These are phyloP conservation scores for Penicillium goetzii DNA, from an alignment of 495 filamentous ascomycete species.

Conservation along the genomic window DNA sequence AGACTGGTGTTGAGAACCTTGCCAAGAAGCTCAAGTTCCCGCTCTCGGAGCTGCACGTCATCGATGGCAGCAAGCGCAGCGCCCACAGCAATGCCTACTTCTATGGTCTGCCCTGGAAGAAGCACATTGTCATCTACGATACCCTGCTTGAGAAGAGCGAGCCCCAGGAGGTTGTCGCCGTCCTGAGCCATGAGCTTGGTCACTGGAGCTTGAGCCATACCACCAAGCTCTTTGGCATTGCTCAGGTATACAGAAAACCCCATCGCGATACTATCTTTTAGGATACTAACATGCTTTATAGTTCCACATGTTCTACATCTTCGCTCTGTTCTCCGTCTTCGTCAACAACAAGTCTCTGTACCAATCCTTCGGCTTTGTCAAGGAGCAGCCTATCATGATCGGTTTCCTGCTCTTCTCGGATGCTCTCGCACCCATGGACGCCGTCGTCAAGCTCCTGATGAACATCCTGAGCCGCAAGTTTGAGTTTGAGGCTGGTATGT, in stretches of 20 bases:
- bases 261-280: constrained; percentile 10
- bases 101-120: constrained; percentile 98
- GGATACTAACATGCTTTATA: constrained; percentile 48
- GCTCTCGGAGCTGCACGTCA: constrained; percentile 86
- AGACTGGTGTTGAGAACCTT: constrained; percentile 83
- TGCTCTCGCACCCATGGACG: constrained; percentile 87
- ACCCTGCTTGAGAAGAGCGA: constrained; percentile 95
- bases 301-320: constrained; percentile 94
- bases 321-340: constrained; percentile 94
- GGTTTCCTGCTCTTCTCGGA: constrained; percentile 97
- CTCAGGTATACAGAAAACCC: constrained; percentile 63
- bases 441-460: constrained; percentile 89
- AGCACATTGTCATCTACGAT: constrained; percentile 99
- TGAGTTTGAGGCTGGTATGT: constrained; percentile 90
- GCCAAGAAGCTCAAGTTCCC: constrained; percentile 88
- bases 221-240: constrained; percentile 85
- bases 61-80: constrained; percentile 95
- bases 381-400: constrained; percentile 87
- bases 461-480: constrained; percentile 92
- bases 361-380: constrained; percentile 85
- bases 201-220: constrained; percentile 97
- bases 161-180: constrained; percentile 88
- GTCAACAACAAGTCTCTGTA: constrained; percentile 93
- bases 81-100: constrained; percentile 99
- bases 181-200: constrained; percentile 92